phyloP scores from a whole-genome alignment of 2,329 filamentous ascomycete species.

The Cytospora mali region DNA sequence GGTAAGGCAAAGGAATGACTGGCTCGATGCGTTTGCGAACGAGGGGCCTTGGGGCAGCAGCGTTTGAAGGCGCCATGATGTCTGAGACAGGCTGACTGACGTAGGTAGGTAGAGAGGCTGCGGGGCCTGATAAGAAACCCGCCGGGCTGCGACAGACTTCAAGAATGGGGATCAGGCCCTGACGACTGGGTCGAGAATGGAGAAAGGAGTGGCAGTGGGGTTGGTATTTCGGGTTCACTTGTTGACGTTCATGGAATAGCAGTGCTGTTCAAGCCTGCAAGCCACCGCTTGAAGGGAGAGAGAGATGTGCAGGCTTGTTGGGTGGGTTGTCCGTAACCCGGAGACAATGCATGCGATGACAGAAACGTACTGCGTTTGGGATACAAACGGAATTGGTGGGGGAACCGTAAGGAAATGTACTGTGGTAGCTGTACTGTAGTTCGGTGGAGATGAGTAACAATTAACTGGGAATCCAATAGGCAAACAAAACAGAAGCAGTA shows the following conservation, averaged over 20 bases:
- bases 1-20: slow-evolving; percentile 25
- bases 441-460: neutral
- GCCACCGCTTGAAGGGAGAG: neutral
- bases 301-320: neutral
- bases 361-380: neutral
- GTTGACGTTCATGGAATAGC: slow-evolving; percentile 2
- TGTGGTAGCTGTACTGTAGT: neutral
- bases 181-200: slow-evolving; percentile 14
- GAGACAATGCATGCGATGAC: neutral
- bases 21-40: slow-evolving; percentile 25
- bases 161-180: slow-evolving; percentile 11
- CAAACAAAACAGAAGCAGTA: neutral
- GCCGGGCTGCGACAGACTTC: slow-evolving; percentile 19
- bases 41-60: slow-evolving; percentile 14
- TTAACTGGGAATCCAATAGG: neutral
- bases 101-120: slow-evolving; percentile 10
- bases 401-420: neutral
- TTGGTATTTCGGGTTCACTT: too few relatives aligned
- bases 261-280: neutral
- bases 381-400: slow-evolving; percentile 6
- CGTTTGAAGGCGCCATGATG: slow-evolving; percentile 26
- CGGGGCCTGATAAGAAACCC: slow-evolving; percentile 19
- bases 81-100: slow-evolving; percentile 8
- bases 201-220: slow-evolving; percentile 20
- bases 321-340: slow-evolving; percentile 18